These are phyloP conservation scores for Hibiscus trionum DNA, from an alignment of 345 rosid genomes.

Conservation along the genomic window DNA sequence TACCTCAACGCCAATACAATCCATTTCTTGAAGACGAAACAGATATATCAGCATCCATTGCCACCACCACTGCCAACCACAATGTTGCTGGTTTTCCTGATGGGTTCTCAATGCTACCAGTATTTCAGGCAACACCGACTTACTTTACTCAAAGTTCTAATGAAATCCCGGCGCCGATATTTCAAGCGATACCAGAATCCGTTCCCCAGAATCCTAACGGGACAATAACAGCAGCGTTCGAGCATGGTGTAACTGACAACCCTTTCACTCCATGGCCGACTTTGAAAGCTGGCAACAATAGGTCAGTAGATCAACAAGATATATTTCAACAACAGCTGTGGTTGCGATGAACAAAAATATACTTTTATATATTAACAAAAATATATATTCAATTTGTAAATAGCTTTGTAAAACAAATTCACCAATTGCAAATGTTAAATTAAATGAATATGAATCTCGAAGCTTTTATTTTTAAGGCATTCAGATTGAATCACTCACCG, in stretches of 20 bases:
- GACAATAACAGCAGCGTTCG: background rate
- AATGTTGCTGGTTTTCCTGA: constrained; percentile 14
- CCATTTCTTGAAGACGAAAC: constrained; percentile 34
- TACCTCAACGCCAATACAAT: constrained; percentile 15
- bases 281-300: background rate
- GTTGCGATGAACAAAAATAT: constrained; percentile 55
- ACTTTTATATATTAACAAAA: constrained; percentile 25
- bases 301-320: constrained; percentile 25
- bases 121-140: constrained; percentile 45
- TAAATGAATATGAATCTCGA: no score
- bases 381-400: background rate
- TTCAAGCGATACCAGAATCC: background rate
- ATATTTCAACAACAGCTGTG: constrained; percentile 60
- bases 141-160: constrained; percentile 18
- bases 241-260: constrained; percentile 22
- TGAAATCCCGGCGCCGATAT: background rate
- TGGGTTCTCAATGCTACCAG: constrained; percentile 32
- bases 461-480: no score
- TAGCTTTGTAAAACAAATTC: background rate
- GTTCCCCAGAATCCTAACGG: background rate
- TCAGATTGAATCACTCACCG: no score
- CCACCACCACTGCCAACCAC: background rate
- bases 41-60: background rate
- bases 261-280: constrained; percentile 40
- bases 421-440: background rate